phyloP scores from a whole-genome alignment of 139 green algal genomes.

The Chlamydomonas sp. region DNA sequence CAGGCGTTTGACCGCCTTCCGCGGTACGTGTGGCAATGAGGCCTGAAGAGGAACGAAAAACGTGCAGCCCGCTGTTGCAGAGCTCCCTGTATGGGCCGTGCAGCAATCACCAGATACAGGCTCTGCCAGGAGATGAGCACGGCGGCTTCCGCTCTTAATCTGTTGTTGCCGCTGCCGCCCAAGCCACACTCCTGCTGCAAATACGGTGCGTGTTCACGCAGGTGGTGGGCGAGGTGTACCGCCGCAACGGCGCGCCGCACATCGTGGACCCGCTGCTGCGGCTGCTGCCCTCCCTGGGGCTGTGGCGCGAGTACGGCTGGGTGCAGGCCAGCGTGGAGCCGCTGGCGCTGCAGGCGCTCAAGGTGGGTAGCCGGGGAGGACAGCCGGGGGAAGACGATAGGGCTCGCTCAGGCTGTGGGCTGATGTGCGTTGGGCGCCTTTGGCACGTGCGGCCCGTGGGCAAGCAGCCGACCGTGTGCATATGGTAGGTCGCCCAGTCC shows the following conservation, averaged over 20 bases:
- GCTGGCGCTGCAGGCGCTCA: neutral
- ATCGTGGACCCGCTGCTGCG: neutral
- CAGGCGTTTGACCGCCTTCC: neutral
- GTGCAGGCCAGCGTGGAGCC: neutral
- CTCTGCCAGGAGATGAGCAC: neutral
- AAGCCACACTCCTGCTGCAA: neutral
- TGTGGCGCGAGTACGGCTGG: slow-evolving; percentile 2
- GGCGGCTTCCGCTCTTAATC: neutral
- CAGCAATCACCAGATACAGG: neutral
- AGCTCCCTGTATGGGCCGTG: neutral
- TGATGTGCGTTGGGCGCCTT: neutral
- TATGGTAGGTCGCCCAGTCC: neutral
- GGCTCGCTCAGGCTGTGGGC: neutral
- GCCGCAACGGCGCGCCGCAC: slow-evolving; percentile 4
- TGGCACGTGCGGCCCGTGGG: neutral
- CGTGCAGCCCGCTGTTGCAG: neutral
- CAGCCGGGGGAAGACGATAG: neutral
- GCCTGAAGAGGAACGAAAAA: neutral
- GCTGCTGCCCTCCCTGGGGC: neutral
- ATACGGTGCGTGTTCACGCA: neutral
- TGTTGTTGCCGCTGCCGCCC: neutral
- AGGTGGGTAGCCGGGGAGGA: neutral
- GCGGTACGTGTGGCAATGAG: neutral
- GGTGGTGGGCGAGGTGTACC: slow-evolving; percentile 7
- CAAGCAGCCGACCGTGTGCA: neutral